Conservation (phyloP, 352 stramenopile genomes). For the Pythium guiyangense region DNA sequence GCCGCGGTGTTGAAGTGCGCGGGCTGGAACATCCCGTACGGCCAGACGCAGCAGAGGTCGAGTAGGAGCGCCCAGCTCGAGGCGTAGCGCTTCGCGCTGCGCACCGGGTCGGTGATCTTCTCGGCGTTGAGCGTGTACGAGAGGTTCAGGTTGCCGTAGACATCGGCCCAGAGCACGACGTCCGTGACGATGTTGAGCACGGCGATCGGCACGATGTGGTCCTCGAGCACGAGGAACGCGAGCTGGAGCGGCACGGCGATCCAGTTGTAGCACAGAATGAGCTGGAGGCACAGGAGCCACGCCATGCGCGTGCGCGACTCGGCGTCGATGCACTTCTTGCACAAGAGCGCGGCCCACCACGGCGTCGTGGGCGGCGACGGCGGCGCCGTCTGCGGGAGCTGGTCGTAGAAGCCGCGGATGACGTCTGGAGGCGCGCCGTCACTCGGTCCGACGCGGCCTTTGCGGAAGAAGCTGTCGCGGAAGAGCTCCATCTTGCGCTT, state of each 20-base stretch:
- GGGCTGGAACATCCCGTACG: slow-evolving; percentile 32
- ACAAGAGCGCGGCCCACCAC: slow-evolving; percentile 36
- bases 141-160: slow-evolving; percentile 46
- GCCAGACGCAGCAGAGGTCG: slow-evolving; percentile 28
- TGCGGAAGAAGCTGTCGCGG: slow-evolving; percentile 32
- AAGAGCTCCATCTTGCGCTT: slow-evolving; percentile 21
- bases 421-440: slow-evolving; percentile 23
- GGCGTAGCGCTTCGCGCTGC: slow-evolving; percentile 32
- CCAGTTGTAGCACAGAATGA: slow-evolving; percentile 52
- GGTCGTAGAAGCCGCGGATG: slow-evolving; percentile 56
- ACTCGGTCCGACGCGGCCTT: slow-evolving; percentile 16
- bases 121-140: slow-evolving; percentile 45
- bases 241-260: slow-evolving; percentile 42
- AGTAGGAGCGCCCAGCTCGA: slow-evolving; percentile 27
- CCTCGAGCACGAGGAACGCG: slow-evolving; percentile 31
- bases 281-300: slow-evolving; percentile 37
- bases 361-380: slow-evolving; percentile 7
- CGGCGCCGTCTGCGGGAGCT: slow-evolving; percentile 24
- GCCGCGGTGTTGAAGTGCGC: slow-evolving; percentile 10
- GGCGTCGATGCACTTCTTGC: slow-evolving; percentile 26
- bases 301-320: slow-evolving; percentile 37
- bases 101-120: slow-evolving; percentile 31
- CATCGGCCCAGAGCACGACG: slow-evolving; percentile 33
- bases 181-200: slow-evolving; percentile 29
- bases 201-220: slow-evolving; percentile 24